Base-by-base conservation (phyloP, 768 basidiomycete genomes). In the Boletellus emodensis region DNA sequence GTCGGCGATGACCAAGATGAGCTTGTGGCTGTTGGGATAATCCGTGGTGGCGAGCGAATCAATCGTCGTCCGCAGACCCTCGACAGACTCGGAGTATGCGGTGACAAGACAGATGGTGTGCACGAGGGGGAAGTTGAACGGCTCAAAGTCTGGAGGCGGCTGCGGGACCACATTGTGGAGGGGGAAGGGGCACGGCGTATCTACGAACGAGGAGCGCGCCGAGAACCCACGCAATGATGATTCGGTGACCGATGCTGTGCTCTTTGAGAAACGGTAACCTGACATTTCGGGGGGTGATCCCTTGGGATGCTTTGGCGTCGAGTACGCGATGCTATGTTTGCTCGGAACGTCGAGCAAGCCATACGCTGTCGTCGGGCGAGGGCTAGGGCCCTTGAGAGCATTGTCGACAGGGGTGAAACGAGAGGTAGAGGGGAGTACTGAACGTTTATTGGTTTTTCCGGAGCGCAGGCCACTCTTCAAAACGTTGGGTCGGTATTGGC, bases 31-130 rank as follows among this genome's bases (percentile, higher is more conserved):
- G 71, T 97, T 97, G 32, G 96, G 95, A 65, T 97, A 99, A 69
- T 98, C 95, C 28, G 95, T 97, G 4, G 96, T 98, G 7, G 94
- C 93, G 37, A 99, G 80, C 2, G 96, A 97, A 69, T 99, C 96
- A n/a, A 99, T 76, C 0, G 96, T 99, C 15, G 96, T 99, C 35
- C 95, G 82, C 2, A 99, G 75, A 72, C 96, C 96, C 67, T 96
- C 94, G 18, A 94, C 78, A 4, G 92, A 94, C 69, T 99, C 96
- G 0, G 95, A 96, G 68, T 99, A 99, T 1, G 96, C 96, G 1
- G 96, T 99, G 54, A 99, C 96, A 40, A 98, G 84, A 62, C 92
- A 91, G 58, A 98, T 94, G 5, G 90, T 86, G 69, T 98, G 92
- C 1, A 83, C 87, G 42, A 97, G 83, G 0, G 93, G 94, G 77